These are phyloP conservation scores for Cercospora zeae-maydis DNA, from an alignment of 2,329 filamentous ascomycete genomes.

Conservation along the genomic window DNA sequence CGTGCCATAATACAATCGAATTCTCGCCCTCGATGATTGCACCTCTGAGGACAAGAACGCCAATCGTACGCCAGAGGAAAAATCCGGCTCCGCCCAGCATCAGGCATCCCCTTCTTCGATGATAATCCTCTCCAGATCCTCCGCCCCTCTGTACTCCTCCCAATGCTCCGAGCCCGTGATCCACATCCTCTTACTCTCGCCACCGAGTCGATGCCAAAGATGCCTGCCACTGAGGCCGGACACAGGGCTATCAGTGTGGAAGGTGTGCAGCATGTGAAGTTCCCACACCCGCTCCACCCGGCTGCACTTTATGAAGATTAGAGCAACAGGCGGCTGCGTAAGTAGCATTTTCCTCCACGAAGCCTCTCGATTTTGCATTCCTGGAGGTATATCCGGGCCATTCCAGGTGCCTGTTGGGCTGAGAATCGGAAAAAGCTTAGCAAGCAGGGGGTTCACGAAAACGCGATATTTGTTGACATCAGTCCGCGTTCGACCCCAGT, in stretches of 20 bases:
- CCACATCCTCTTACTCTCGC: not conserved
- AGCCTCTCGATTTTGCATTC: not conserved
- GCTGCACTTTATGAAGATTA: not conserved
- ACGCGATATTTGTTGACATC: not conserved
- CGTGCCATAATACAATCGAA: too few relatives aligned
- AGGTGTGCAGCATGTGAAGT: not conserved
- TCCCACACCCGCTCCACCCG: not conserved
- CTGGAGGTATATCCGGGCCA: not conserved
- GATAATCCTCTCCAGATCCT: not conserved
- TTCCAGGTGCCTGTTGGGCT: not conserved
- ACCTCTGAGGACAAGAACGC: not conserved
- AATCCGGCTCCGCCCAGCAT: not conserved
- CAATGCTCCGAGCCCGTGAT: not conserved
- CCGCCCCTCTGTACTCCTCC: not conserved
- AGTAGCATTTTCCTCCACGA: conserved; percentile 7
- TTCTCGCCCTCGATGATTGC: too few relatives aligned
- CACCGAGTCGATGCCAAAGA: not conserved
- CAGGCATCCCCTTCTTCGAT: not conserved
- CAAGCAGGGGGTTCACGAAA: not conserved
- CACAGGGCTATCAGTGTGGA: not conserved
- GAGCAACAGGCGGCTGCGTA: conserved; percentile 7
- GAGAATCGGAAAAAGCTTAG: not conserved
- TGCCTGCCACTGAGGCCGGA: not conserved
- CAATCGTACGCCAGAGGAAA: not conserved
- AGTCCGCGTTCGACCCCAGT: not conserved